These are phyloP conservation scores for Ophiostoma perfectum DNA, from an alignment of 2,329 filamentous ascomycete genomes.

Conservation along the genomic window DNA sequence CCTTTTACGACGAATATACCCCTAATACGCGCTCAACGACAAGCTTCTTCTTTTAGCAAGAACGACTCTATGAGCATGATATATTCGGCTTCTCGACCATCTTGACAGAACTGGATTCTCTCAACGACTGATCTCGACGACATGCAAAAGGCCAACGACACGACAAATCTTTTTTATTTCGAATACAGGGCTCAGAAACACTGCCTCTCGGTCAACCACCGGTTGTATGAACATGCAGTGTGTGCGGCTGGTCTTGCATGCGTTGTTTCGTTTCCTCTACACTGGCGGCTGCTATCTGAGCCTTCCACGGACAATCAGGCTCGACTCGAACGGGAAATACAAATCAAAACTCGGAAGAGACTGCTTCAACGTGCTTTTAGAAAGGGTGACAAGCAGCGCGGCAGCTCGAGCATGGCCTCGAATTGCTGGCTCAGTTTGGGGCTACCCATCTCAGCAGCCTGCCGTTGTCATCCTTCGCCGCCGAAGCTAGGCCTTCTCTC, in stretches of 20 bases:
- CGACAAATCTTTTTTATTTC: not conserved
- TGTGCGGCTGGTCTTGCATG: slow-evolving; percentile 18
- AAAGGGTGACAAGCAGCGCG: not conserved
- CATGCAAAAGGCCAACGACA: slow-evolving; percentile 9
- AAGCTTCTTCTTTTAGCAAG: not conserved
- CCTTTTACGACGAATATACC: slow-evolving; percentile 23
- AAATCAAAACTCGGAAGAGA: not conserved
- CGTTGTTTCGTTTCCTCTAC: not conserved
- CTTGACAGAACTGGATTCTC: slow-evolving; percentile 14
- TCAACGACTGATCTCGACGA: slow-evolving; percentile 8
- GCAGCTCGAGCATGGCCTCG: not conserved
- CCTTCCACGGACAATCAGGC: not conserved
- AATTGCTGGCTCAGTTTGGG: not conserved
- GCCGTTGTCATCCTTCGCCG: too few relatives aligned
- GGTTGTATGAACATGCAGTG: not conserved
- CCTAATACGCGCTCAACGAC: slow-evolving; percentile 20
- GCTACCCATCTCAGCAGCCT: not conserved
- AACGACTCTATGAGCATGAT: not conserved
- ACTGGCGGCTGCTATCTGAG: not conserved
- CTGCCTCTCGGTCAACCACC: not conserved
- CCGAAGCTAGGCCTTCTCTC: too few relatives aligned
- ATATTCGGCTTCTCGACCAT: slow-evolving; percentile 18
- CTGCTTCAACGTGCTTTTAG: not conserved
- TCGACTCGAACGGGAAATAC: not conserved
- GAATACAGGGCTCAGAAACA: not conserved